These are phyloP conservation scores for Acacia pycnantha DNA, from an alignment of 331 rosid genomes.

Conservation along the genomic window DNA sequence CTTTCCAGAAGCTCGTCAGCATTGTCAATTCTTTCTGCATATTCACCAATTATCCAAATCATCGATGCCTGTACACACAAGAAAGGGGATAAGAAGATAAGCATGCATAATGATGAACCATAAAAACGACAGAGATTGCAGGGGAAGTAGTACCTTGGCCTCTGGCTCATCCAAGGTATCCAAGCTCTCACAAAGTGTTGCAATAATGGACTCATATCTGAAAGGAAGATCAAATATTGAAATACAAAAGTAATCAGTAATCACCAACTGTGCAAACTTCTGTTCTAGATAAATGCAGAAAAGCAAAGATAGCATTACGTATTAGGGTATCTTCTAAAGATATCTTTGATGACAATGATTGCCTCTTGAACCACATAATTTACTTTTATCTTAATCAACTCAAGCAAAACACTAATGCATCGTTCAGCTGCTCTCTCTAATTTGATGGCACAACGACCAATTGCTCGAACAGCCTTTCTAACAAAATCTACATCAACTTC, in stretches of 20 bases:
- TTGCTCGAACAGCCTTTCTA: constrained; percentile 98
- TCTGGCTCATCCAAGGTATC: constrained; percentile 99
- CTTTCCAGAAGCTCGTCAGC: constrained; percentile 99
- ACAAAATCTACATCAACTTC: constrained; percentile 99
- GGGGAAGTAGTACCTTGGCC: constrained; percentile 75
- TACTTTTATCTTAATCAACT: constrained; percentile 96
- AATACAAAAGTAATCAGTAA: constrained; percentile 24
- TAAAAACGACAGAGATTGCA: constrained; percentile 12
- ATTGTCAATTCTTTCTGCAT: constrained; percentile 99
- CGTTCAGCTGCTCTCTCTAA: constrained; percentile 99
- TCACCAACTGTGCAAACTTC: constrained; percentile 4
- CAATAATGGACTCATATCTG: constrained; percentile 98
- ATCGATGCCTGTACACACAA: constrained; percentile 71
- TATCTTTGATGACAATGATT: constrained; percentile 98
- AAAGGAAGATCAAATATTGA: constrained; percentile 24
- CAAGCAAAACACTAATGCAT: constrained; percentile 98
- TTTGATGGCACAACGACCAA: constrained; percentile 99
- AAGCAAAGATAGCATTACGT: constrained; percentile 56
- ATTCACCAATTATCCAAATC: constrained; percentile 99
- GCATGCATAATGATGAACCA: constrained; percentile 22
- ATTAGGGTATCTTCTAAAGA: constrained; percentile 98
- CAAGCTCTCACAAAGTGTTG: constrained; percentile 95
- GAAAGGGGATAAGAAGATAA: constrained; percentile 24
- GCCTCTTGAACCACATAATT: constrained; percentile 99
- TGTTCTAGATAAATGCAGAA: not conserved